phyloP scores from a whole-genome alignment of 139 green algal species.

The Choricystis sp. region DNA sequence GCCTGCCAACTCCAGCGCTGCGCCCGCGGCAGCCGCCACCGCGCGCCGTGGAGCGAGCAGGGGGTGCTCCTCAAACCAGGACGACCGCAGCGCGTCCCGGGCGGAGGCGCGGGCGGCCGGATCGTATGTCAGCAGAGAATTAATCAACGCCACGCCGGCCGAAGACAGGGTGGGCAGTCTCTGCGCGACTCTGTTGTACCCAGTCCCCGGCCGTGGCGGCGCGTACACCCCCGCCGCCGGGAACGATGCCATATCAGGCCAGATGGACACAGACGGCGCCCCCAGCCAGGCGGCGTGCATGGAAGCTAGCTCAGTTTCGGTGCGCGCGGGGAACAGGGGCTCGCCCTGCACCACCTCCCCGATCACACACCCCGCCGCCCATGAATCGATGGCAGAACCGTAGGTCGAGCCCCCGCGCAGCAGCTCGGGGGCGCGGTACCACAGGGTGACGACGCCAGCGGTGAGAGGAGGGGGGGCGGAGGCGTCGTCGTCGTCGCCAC shows the following conservation, averaged over 20 bases:
- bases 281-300: neutral
- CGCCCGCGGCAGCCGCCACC: neutral
- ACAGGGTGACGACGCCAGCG: slow-evolving; percentile 11
- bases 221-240: too few relatives aligned
- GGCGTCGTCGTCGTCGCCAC: too few relatives aligned
- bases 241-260: neutral
- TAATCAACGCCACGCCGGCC: neutral
- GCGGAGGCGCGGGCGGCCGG: too few relatives aligned
- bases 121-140: neutral
- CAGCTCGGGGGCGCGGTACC: slow-evolving; percentile 82
- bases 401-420: slow-evolving; percentile 66
- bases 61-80: neutral
- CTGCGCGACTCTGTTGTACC: neutral
- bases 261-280: neutral
- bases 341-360: slow-evolving; percentile 55
- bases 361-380: slow-evolving; percentile 77
- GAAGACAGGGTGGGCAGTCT: neutral
- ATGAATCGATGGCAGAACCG: slow-evolving; percentile 60
- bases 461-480: neutral
- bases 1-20: neutral
- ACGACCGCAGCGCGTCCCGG: neutral
- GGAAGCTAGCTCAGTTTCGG: neutral
- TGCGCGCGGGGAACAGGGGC: slow-evolving; percentile 51
- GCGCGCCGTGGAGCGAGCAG: too few relatives aligned
- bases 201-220: neutral